phyloP scores from a whole-genome alignment of 495 filamentous ascomycete species.

The Talaromyces trachyspermus region DNA sequence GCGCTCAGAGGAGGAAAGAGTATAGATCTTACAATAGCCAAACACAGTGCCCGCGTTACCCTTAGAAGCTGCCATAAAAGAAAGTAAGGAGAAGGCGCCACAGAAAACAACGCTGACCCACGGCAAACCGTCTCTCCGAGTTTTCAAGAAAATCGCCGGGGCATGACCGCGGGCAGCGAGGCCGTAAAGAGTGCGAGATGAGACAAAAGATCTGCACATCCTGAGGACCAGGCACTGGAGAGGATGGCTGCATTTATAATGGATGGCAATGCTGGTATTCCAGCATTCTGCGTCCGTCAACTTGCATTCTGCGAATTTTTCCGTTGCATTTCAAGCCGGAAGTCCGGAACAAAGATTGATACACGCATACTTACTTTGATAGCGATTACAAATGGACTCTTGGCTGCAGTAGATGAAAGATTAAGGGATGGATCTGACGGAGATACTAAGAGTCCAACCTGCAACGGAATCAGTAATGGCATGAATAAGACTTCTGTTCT shows the following conservation, averaged over 20 bases:
- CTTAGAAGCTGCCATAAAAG: conserved; percentile 16
- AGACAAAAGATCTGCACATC: conserved; percentile 77
- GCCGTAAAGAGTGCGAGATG: conserved; percentile 64
- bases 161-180: conserved; percentile 59
- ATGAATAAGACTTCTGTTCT: conserved; percentile 7
- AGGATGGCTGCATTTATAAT: conserved; percentile 73
- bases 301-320: background rate
- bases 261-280: conserved; percentile 57
- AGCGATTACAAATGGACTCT: conserved; percentile 27
- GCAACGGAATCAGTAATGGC: conserved; percentile 10
- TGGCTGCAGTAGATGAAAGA: conserved; percentile 42
- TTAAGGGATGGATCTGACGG: conserved; percentile 45
- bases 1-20: background rate
- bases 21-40: conserved; percentile 15
- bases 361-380: conserved; percentile 9
- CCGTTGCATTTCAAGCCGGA: background rate
- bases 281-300: conserved; percentile 28
- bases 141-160: conserved; percentile 46
- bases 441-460: conserved; percentile 36
- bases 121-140: conserved; percentile 29
- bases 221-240: conserved; percentile 58
- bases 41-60: conserved; percentile 17
- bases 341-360: background rate
- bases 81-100: conserved; percentile 17
- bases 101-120: conserved; percentile 19